phyloP scores from a whole-genome alignment of 2,329 filamentous ascomycete genomes.

The Colletotrichum caudatum region DNA sequence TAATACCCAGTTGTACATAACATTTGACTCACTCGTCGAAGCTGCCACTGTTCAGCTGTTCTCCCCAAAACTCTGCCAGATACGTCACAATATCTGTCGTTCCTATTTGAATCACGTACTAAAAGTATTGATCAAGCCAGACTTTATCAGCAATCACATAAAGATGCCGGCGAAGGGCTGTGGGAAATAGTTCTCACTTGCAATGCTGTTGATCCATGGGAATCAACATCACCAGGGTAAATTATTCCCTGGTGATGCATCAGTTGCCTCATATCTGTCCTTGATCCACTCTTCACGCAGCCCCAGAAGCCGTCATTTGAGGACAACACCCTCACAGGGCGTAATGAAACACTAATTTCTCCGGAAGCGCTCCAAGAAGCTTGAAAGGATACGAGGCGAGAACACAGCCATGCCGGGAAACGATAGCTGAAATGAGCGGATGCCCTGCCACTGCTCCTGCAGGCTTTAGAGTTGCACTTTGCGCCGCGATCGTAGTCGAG shows the following conservation, averaged over 20 bases:
- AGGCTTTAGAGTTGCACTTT: background rate
- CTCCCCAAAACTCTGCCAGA: background rate
- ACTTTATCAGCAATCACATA: background rate
- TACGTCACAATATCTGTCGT: background rate
- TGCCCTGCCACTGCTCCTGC: background rate
- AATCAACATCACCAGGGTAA: background rate
- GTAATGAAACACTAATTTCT: background rate
- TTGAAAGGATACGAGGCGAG: background rate
- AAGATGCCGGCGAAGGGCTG: accelerated
- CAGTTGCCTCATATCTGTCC: background rate
- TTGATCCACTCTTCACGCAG: accelerated
- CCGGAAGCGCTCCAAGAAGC: background rate
- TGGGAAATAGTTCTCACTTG: background rate
- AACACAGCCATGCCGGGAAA: constrained; percentile 12
- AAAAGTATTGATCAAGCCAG: background rate
- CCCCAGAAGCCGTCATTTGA: accelerated
- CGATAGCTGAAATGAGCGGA: background rate
- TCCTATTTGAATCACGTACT: background rate
- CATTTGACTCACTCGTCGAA: background rate
- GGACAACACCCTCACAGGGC: background rate
- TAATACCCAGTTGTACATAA: background rate
- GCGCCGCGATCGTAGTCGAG: accelerated
- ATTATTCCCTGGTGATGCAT: background rate
- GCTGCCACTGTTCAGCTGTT: background rate
- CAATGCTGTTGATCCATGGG: background rate